These are phyloP conservation scores for Xerocomus spinulosus DNA, from an alignment of 768 basidiomycete genomes.

Conservation along the genomic window DNA sequence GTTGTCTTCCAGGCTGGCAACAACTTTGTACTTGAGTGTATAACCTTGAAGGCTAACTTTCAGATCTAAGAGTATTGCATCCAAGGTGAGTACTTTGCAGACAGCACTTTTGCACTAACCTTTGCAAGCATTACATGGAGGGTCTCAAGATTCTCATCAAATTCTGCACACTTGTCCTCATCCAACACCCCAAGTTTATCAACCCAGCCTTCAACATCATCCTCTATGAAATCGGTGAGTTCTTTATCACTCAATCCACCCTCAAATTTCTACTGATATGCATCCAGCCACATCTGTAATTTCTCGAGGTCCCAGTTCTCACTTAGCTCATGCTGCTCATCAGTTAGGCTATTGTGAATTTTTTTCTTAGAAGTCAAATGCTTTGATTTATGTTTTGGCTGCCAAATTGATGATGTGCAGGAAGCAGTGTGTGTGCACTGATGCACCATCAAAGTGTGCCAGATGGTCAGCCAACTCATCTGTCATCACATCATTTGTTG, in stretches of 20 bases:
- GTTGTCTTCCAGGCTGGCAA: not conserved
- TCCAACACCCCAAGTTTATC: not conserved
- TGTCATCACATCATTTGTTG: constrained; percentile 24
- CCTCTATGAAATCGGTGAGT: too few species aligned
- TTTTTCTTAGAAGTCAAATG: constrained; percentile 31
- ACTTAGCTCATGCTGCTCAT: not conserved
- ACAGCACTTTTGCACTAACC: too few species aligned
- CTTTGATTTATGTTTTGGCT: constrained; percentile 28
- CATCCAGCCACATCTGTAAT: not conserved
- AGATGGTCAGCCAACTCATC: constrained; percentile 17
- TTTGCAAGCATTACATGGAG: not conserved
- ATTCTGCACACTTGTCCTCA: not conserved
- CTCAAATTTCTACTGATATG: too few species aligned
- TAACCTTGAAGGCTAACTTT: too few species aligned
- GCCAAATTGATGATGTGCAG: constrained; percentile 25
- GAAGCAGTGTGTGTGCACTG: constrained; percentile 24
- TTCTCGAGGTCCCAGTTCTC: not conserved
- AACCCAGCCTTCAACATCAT: not conserved
- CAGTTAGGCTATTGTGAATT: too few species aligned
- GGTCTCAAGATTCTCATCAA: not conserved
- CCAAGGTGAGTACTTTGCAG: not conserved
- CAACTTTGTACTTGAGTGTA: fast-evolving
- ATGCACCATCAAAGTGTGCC: constrained; percentile 14
- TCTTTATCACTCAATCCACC: too few species aligned
- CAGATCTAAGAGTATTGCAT: not conserved